Conservation (phyloP, 768 basidiomycete species). For the Boletus reticulatus region DNA sequence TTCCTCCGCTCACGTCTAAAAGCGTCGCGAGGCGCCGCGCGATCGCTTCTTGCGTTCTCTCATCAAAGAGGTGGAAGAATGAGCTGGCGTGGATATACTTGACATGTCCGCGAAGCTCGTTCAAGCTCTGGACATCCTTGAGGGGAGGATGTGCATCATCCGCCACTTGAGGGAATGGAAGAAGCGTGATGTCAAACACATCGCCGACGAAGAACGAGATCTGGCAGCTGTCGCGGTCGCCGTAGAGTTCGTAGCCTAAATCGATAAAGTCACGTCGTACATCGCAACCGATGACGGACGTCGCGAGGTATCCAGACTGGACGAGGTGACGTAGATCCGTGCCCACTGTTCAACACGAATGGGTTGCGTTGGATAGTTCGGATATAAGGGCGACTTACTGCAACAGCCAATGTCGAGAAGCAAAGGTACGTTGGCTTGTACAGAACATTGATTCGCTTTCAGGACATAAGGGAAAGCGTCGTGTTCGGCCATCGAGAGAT, state of each 20-base stretch:
- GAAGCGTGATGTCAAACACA: background rate
- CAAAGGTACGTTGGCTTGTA: background rate
- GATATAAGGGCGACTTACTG: background rate
- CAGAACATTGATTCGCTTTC: background rate
- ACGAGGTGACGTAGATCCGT: background rate
- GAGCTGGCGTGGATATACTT: background rate
- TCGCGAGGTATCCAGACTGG: background rate
- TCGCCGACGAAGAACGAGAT: background rate
- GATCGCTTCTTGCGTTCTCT: background rate
- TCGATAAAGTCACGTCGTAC: background rate
- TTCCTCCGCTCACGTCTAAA: background rate
- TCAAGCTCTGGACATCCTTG: background rate
- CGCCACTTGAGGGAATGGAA: background rate
- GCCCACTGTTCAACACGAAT: background rate
- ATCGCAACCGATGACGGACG: background rate
- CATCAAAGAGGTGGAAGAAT: background rate
- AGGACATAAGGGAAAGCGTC: background rate
- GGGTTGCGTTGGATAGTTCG: background rate
- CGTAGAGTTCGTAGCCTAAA: background rate
- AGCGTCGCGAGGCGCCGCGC: background rate
- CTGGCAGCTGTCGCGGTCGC: background rate
- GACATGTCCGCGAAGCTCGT: background rate
- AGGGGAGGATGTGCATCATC: background rate
- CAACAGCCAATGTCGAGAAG: conserved; percentile 7
- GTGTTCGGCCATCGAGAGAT: background rate